Percentiles rank a stretch among this genome's conserved stretches.
Evolutionary conservation across 2,329 filamentous ascomycete species (phyloP).

Genomic region (Paecilomyces formosus): DNA sequence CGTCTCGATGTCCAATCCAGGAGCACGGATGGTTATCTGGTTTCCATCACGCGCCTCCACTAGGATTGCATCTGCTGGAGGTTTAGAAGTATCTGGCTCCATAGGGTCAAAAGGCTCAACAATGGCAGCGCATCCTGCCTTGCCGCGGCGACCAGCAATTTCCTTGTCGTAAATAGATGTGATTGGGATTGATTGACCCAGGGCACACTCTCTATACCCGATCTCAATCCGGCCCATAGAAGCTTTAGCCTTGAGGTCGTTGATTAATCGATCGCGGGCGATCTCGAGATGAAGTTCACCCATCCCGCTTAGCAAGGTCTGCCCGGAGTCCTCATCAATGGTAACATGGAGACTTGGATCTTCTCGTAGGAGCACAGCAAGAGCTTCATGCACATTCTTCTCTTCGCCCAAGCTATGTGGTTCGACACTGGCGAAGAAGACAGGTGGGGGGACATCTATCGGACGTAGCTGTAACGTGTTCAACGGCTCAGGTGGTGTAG

Average conservation of each 20-base stretch:
- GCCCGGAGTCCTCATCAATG: constrained; percentile 80
- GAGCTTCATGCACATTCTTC: constrained; percentile 67
- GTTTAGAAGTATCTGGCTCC: constrained; percentile 13
- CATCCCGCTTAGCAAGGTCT: constrained; percentile 93
- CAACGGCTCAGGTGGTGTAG: constrained; percentile 59
- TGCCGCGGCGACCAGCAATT: constrained; percentile 71
- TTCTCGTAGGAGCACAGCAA: constrained; percentile 75
- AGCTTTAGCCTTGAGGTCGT: constrained; percentile 80
- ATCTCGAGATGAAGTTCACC: constrained; percentile 93
- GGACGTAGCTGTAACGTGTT: constrained; percentile 75
- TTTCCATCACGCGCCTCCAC: constrained; percentile 60
- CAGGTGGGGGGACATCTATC: constrained; percentile 82
- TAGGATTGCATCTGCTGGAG: constrained; percentile 24
- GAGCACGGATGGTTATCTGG: constrained; percentile 51
- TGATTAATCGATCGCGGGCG: constrained; percentile 76
- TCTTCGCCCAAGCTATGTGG: constrained; percentile 69
- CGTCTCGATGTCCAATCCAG: constrained; percentile 36
- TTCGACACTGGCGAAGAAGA: constrained; percentile 94
- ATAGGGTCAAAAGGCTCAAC: constrained; percentile 52
- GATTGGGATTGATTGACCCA: constrained; percentile 48
- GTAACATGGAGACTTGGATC: constrained; percentile 85
- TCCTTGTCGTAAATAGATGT: constrained; percentile 66
- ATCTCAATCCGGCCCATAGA: constrained; percentile 88
- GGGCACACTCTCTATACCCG: constrained; percentile 81
- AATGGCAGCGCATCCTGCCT: constrained; percentile 64